phyloP scores from a whole-genome alignment of 2,329 filamentous ascomycete species.

The Botrytis aclada region DNA sequence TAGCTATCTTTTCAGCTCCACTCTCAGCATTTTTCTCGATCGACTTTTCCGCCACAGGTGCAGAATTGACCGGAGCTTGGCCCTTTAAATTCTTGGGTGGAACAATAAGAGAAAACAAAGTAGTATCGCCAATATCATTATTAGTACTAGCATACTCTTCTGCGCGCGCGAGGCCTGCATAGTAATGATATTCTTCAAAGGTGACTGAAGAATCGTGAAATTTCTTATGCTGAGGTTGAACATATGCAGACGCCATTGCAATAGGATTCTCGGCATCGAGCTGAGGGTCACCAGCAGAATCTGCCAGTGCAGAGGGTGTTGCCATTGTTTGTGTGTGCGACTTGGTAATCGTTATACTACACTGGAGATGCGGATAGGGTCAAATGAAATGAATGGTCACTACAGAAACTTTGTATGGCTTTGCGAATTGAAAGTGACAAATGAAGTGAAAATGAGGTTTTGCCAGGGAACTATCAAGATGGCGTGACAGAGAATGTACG shows the following conservation, averaged over 20 bases:
- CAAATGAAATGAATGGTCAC: background rate
- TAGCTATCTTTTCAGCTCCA: background rate
- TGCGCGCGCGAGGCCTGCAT: conserved; percentile 35
- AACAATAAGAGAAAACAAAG: conserved; percentile 20
- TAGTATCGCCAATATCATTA: conserved; percentile 14
- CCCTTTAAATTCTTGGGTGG: conserved; percentile 20
- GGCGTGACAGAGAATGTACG: background rate
- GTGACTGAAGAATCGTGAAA: conserved; percentile 35
- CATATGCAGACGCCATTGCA: background rate
- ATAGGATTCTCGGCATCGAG: background rate
- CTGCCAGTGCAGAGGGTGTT: background rate
- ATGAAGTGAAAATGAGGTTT: background rate
- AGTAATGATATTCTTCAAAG: conserved; percentile 40
- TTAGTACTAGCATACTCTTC: conserved; percentile 17
- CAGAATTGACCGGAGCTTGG: background rate
- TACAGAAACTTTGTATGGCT: no score
- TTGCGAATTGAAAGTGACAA: background rate
- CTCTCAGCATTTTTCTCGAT: background rate
- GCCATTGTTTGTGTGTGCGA: background rate
- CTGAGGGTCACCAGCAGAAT: background rate
- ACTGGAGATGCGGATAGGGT: background rate
- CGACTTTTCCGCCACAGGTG: background rate
- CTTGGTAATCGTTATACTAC: background rate
- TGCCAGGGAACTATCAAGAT: background rate
- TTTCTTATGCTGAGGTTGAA: conserved; percentile 14